Evolutionary conservation across 179 eudicot genomes (phyloP).

Genomic region (Nepenthes alata): DNA sequence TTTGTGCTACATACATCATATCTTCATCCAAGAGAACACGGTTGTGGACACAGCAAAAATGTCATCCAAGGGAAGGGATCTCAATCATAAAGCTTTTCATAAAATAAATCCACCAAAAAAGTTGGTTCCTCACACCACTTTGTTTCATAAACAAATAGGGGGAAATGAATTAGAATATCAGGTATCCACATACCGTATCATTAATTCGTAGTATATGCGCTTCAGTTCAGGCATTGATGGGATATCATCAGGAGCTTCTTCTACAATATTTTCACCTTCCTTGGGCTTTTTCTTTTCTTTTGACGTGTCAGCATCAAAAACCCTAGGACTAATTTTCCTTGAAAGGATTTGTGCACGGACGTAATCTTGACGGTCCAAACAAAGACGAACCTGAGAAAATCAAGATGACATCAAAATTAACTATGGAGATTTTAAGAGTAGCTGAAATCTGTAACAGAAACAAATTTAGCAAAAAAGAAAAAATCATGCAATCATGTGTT

Average conservation of each 20-base stretch:
- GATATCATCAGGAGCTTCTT: constrained; percentile 91
- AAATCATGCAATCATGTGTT: not conserved
- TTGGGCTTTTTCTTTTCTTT: constrained; percentile 89
- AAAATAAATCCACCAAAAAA: too few relatives aligned
- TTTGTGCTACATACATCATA: too few relatives aligned
- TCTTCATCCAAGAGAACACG: too few relatives aligned
- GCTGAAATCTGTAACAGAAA: not conserved
- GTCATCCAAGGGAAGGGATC: too few relatives aligned
- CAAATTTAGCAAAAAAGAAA: not conserved
- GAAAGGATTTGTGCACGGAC: constrained; percentile 95
- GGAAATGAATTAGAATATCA: not conserved
- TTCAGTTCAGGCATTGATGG: constrained; percentile 79
- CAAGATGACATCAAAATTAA: not conserved
- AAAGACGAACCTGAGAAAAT: constrained; percentile 59
- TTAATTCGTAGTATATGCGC: constrained; percentile 73
- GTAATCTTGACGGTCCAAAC: constrained; percentile 75
- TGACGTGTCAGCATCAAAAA: constrained; percentile 66
- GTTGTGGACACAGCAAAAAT: too few relatives aligned
- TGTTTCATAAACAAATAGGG: not conserved
- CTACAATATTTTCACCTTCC: constrained; percentile 80
- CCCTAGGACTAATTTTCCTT: constrained; percentile 81
- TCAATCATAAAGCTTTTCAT: too few relatives aligned
- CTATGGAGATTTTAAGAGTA: not conserved
- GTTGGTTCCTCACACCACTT: too few relatives aligned
- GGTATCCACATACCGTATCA: constrained; percentile 55